phyloP scores from a whole-genome alignment of 371 early-diverging fungal genomes.

The Mortierella sp. region DNA sequence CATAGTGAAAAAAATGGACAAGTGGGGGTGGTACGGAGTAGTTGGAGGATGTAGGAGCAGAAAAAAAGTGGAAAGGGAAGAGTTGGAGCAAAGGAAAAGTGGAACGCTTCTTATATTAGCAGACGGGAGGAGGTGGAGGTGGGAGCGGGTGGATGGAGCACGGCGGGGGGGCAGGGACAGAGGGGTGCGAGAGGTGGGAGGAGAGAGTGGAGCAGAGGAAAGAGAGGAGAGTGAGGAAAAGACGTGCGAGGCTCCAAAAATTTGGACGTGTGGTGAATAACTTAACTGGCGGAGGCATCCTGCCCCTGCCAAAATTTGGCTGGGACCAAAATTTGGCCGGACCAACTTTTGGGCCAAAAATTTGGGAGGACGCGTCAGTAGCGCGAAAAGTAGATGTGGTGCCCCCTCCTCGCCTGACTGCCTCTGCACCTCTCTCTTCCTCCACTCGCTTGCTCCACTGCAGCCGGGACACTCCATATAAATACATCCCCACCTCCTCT shows the following conservation, averaged over 20 bases:
- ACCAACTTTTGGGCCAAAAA: too few species aligned
- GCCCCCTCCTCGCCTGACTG: neutral
- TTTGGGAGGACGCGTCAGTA: too few species aligned
- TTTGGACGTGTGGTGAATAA: too few species aligned
- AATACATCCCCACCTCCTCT: neutral
- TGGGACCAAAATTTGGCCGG: too few species aligned
- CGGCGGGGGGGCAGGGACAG: neutral
- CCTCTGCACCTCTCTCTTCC: neutral
- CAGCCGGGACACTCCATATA: too few species aligned
- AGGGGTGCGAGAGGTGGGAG: neutral
- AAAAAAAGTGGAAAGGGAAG: neutral
- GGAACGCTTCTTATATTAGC: conserved; percentile 6
- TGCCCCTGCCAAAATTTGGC: too few species aligned
- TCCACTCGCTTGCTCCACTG: too few species aligned
- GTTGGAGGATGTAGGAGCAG: neutral
- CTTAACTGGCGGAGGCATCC: neutral
- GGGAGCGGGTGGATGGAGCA: too few species aligned
- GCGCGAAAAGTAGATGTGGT: too few species aligned
- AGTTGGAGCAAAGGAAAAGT: neutral
- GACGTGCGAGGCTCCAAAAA: neutral
- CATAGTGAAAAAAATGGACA: conserved; percentile 30
- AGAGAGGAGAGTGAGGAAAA: neutral
- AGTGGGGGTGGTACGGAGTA: neutral
- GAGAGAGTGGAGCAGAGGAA: neutral
- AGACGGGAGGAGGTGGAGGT: too few species aligned